These are phyloP conservation scores for Amanita pseudoporphyria DNA, from an alignment of 768 basidiomycete species.

Conservation along the genomic window DNA sequence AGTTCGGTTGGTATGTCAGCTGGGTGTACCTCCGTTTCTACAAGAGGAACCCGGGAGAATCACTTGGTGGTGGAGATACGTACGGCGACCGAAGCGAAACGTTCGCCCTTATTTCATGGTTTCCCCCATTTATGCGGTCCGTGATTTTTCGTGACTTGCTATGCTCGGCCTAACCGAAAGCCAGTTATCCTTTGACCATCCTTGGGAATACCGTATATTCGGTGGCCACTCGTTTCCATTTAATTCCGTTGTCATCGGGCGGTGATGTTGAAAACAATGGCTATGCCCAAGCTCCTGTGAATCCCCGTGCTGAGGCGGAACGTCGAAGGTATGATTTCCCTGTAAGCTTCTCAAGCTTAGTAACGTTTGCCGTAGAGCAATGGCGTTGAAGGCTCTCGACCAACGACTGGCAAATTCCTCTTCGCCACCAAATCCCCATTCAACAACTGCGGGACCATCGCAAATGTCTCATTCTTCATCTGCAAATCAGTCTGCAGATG, in stretches of 20 bases:
- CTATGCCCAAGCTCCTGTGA: slow-evolving; percentile 73
- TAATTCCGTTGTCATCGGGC: slow-evolving; percentile 53
- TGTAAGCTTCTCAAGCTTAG: background rate
- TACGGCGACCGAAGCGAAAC: slow-evolving; percentile 96
- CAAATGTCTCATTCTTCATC: slow-evolving; percentile 23
- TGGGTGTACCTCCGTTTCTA: slow-evolving; percentile 97
- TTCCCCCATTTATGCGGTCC: slow-evolving; percentile 92
- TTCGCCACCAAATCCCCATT: slow-evolving; percentile 28
- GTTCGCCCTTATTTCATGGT: slow-evolving; percentile 92
- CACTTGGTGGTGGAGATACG: slow-evolving; percentile 49
- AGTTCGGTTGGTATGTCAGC: slow-evolving; percentile 97
- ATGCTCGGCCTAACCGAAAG: slow-evolving; percentile 6
- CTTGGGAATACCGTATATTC: slow-evolving; percentile 62
- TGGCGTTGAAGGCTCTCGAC: slow-evolving; percentile 95
- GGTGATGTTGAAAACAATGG: slow-evolving; percentile 64
- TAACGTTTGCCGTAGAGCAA: slow-evolving; percentile 47
- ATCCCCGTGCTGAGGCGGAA: slow-evolving; percentile 93
- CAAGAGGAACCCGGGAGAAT: slow-evolving; percentile 72
- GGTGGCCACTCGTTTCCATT: slow-evolving; percentile 55
- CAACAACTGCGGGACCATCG: slow-evolving; percentile 22
- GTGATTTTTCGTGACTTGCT: slow-evolving; percentile 19
- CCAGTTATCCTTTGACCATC: slow-evolving; percentile 61
- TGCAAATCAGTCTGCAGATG: slow-evolving; percentile 20
- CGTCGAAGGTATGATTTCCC: slow-evolving; percentile 61
- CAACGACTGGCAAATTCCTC: slow-evolving; percentile 73